phyloP scores from a whole-genome alignment of 345 rosid genomes.

The Laguncularia racemosa region DNA sequence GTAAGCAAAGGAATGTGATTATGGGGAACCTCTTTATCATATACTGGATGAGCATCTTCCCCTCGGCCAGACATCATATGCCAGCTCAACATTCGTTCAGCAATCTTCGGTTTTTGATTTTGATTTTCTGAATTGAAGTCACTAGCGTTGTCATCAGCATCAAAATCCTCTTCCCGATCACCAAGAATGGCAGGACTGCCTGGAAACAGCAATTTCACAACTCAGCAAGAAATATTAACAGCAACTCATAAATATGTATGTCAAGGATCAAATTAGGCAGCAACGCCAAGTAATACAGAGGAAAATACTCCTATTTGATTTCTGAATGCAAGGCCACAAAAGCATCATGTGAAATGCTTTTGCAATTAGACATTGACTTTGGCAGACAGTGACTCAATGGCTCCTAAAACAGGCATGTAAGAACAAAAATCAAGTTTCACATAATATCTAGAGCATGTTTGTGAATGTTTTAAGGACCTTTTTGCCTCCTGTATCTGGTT shows the following conservation, averaged over 20 bases:
- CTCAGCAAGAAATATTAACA: too few species aligned
- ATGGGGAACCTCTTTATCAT: conserved; percentile 79
- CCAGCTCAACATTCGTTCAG: conserved; percentile 91
- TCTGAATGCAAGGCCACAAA: too few species aligned
- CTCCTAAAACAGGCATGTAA: too few species aligned
- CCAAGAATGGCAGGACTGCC: conserved; percentile 90
- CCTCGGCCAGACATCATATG: conserved; percentile 62
- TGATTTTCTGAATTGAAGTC: conserved; percentile 50
- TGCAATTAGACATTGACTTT: too few species aligned
- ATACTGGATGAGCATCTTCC: conserved; percentile 56
- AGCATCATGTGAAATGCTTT: too few species aligned
- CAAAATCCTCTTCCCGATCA: conserved; percentile 63
- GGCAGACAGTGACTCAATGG: too few species aligned
- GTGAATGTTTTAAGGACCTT: conserved; percentile 32
- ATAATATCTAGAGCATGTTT: not conserved
- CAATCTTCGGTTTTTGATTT: conserved; percentile 61
- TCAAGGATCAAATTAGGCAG: too few species aligned
- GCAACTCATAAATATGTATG: too few species aligned
- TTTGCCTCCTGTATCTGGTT: conserved; percentile 77
- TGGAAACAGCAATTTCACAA: conserved; percentile 16
- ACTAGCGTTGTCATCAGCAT: conserved; percentile 45
- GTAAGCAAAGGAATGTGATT: conserved; percentile 77
- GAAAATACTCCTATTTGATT: too few species aligned
- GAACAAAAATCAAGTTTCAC: too few species aligned
- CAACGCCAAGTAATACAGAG: too few species aligned